Evolutionary conservation across 208 protist species (phyloP), one percentile per base, ranked within the genome.

Genomic region (Leishmania turanica): DNA sequence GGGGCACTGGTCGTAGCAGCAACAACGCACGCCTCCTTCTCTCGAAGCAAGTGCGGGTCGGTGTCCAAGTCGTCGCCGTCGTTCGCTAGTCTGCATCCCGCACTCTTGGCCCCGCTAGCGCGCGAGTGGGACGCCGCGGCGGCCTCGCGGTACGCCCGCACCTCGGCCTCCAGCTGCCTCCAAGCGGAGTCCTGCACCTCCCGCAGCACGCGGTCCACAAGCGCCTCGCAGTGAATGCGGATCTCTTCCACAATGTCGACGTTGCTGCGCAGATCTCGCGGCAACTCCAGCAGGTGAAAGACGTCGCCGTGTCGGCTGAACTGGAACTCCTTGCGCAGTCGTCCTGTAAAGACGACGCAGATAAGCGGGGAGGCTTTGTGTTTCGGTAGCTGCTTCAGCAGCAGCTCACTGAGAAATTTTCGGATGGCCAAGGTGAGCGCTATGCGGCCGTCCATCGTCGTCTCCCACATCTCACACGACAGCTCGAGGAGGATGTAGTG

Each of bases 401-500:
- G 78, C 75, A 94, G 85, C 75, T 96, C 91, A 31, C 88, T 84
- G 40, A 97, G 77, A 69, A 97, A 97, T 72, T 91, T 92, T 9
- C 91, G 89, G n/a, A 97, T 76, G 6, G 90, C 90, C 92, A 92
- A 93, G 3, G 85, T 88, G 65, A 96, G 78, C 13, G 81, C 80
- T 37, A 95, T 91, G 72, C 91, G 86, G 54, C 94, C 94, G 77
- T 97, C 94, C 34, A 95, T 78, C 19, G 92, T 94, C 24, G 90
- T 88, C 78, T 91, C 84, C 93, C 94, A 97, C 94, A 97, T 97
- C 78, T 97, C 91, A 9, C 84, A 68, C 54, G 91, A 82, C 27
- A 97, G 87, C 86, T 97, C 92, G 8, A 97, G 58, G 27, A 96
- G 79, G 51, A 97, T 70, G 87, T 92, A 94, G 86, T 96, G 86